Percentiles rank a stretch among this genome's conserved stretches.
phyloP scores from a whole-genome alignment of 306 rosid genomes.

The Prunus padus region DNA sequence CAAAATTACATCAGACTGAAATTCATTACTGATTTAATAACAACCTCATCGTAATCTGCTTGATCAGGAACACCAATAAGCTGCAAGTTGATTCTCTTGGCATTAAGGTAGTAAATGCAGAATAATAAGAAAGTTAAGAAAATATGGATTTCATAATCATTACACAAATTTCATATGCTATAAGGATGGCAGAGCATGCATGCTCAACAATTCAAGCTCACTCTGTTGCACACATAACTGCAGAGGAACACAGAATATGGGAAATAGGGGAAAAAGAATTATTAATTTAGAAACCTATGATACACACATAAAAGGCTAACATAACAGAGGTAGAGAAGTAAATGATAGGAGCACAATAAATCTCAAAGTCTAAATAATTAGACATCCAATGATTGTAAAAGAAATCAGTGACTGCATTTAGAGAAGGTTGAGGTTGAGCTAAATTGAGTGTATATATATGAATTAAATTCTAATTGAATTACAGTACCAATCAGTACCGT shows the following conservation, averaged over 20 bases:
- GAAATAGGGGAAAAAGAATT: neutral
- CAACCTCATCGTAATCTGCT: slow-evolving; percentile 94
- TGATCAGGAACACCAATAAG: slow-evolving; percentile 76
- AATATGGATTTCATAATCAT: neutral
- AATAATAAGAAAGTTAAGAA: neutral
- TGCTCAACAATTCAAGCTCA: neutral
- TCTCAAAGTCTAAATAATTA: neutral
- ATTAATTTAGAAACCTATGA: neutral
- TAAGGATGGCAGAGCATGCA: neutral
- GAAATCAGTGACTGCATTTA: no score
- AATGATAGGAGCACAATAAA: neutral
- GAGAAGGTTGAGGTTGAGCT: no score
- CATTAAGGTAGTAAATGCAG: slow-evolving; percentile 21
- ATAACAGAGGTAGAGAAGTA: neutral
- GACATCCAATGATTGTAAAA: neutral
- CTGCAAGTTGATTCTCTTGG: slow-evolving; percentile 45
- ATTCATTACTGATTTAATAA: slow-evolving; percentile 73
- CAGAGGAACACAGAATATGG: neutral
- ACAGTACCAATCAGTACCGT: no score
- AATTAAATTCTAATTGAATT: no score
- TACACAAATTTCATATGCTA: neutral
- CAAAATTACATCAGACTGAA: slow-evolving; percentile 24
- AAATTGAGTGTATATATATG: no score
- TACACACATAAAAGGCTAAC: neutral
- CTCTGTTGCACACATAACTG: neutral